Conservation (phyloP, 768 basidiomycete genomes). For the Tricholomella constricta region DNA sequence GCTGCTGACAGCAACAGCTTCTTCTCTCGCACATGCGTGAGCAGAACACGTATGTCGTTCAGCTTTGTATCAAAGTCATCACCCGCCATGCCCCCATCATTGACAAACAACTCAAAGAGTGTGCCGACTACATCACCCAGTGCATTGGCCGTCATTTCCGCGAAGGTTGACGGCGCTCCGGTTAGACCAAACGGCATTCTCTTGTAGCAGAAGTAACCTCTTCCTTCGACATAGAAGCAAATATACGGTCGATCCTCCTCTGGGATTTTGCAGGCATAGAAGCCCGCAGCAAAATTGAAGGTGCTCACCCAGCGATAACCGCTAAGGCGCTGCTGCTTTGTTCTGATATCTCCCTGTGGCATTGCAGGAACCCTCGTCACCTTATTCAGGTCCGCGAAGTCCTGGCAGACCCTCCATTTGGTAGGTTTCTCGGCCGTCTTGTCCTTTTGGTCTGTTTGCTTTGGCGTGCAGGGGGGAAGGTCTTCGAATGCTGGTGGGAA, state of each 20-base stretch:
- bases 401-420: conserved; percentile 13
- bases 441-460: no score
- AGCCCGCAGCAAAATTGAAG: conserved; percentile 42
- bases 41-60: conserved; percentile 22
- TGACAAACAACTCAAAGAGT: conserved; percentile 38
- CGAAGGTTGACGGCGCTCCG: no score
- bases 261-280: conserved; percentile 25
- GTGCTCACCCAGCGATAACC: conserved; percentile 35
- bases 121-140: conserved; percentile 27
- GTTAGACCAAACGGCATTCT: no score
- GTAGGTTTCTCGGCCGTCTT: conserved; percentile 32
- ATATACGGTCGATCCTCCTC: conserved; percentile 21
- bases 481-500: conserved; percentile 18
- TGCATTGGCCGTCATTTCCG: conserved; percentile 23
- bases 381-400: conserved; percentile 2
- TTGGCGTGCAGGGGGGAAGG: conserved; percentile 22
- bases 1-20: background rate
- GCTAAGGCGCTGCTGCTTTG: conserved; percentile 36
- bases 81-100: conserved; percentile 39
- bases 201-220: no score
- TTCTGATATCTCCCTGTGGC: no score
- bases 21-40: conserved; percentile 25
- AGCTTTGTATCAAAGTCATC: conserved; percentile 20
- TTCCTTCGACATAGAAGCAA: no score
- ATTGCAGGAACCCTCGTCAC: conserved; percentile 27